Conservation (phyloP, 495 filamentous ascomycete genomes). For the Neurospora sp. region DNA sequence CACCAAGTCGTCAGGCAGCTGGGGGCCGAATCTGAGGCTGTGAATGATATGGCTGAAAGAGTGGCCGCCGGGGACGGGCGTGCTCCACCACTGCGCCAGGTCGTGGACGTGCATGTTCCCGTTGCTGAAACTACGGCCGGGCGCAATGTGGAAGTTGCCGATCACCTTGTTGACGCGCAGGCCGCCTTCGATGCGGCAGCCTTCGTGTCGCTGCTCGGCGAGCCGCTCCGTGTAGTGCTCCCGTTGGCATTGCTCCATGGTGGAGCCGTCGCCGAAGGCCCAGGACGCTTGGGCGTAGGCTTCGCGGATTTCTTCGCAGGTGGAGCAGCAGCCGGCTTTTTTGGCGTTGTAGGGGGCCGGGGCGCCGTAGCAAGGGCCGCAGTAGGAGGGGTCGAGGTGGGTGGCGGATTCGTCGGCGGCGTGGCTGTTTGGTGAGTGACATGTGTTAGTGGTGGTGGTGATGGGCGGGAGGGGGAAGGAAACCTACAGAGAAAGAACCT, state of each 20-base stretch:
- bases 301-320: conserved; percentile 91
- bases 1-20: conserved; percentile 68
- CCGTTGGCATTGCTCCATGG: conserved; percentile 89
- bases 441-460: conserved; percentile 3
- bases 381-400: conserved; percentile 88
- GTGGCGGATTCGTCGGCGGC: conserved; percentile 52
- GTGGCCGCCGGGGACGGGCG: conserved; percentile 52
- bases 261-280: conserved; percentile 87
- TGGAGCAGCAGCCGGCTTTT: conserved; percentile 86
- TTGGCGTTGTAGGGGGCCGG: conserved; percentile 53
- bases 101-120: conserved; percentile 97
- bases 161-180: conserved; percentile 96
- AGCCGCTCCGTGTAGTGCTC: conserved; percentile 87
- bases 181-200: conserved; percentile 88
- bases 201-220: conserved; percentile 77
- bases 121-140: conserved; percentile 71
- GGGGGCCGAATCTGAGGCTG: conserved; percentile 83
- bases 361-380: conserved; percentile 87
- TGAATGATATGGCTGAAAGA: conserved; percentile 89
- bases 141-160: conserved; percentile 98
- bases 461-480: background rate
- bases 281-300: conserved; percentile 82
- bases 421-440: conserved; percentile 34
- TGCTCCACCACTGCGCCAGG: conserved; percentile 81
- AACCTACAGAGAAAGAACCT: conserved; percentile 62